Conservation (phyloP, 768 basidiomycete genomes). For the Pisolithus marmoratus region DNA sequence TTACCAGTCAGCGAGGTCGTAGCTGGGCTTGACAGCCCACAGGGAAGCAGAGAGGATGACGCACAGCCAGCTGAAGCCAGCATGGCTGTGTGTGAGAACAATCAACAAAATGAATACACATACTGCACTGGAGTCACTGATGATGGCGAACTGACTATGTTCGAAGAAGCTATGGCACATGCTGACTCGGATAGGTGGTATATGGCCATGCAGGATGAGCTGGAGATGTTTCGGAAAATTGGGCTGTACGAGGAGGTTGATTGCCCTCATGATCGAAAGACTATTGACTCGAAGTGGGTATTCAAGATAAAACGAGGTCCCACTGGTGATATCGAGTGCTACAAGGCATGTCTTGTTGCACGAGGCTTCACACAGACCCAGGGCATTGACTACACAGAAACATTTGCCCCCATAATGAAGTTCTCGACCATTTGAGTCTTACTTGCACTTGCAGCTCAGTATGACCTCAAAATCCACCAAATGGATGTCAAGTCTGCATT, state of each 20-base stretch:
- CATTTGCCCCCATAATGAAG: constrained; percentile 22
- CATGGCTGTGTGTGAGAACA: not conserved
- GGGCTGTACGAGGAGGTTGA: constrained; percentile 3
- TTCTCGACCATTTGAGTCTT: constrained; percentile 15
- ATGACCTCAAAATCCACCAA: constrained; percentile 9
- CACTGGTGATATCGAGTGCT: constrained; percentile 22
- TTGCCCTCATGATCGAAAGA: not conserved
- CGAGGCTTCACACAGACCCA: constrained; percentile 28
- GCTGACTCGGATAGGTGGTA: constrained; percentile 1
- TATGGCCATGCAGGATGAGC: not conserved
- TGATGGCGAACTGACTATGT: not conserved
- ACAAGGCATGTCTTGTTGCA: constrained; percentile 37
- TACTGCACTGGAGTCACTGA: not conserved
- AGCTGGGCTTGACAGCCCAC: too few species aligned
- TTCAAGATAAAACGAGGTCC: constrained; percentile 4
- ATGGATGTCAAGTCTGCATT: constrained; percentile 27
- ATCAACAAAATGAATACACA: not conserved
- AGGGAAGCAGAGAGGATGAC: not conserved
- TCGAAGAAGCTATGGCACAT: not conserved
- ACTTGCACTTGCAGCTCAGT: constrained; percentile 8
- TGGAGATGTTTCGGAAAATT: not conserved
- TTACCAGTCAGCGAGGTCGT: too few species aligned
- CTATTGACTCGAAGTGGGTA: not conserved
- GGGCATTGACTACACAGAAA: constrained; percentile 32
- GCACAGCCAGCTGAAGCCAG: too few species aligned